Base-by-base conservation (phyloP, 257 asterid genomes). In the Echites panduratus region DNA sequence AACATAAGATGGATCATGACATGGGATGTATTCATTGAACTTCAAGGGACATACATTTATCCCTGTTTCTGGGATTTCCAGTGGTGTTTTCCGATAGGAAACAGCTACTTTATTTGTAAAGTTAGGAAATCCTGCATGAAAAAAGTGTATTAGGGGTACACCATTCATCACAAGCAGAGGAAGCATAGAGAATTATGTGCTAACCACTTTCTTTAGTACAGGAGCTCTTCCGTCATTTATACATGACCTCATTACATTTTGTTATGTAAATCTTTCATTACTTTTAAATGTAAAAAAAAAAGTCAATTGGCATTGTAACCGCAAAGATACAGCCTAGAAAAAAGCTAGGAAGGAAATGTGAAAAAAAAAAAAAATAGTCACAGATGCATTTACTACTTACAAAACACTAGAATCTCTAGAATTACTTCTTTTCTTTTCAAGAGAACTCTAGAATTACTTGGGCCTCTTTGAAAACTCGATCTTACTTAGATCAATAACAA, bases 21-120 rank as follows among this genome's bases (percentile, higher is more conserved):
- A 94, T 16, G 99, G 98, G 74, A 94, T 89, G 76, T 91, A 81
- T 72, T 95, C 97, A 44, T 95, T 92, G 70, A 87, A 83, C 29
- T 71, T 78, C 83, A 86, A 80, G 5, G 98, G 99, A 81, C 98
- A 95, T 40, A 94, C 76, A 52, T 89, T 79, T 52, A 88, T 76
- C 78, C 98, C 97, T 0, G 90, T 81, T 75, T 87, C 87, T 9
- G 89, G 96, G 32, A 91, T 82, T 66, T 77, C 70, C 63, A 88
- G 83, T 41, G 96, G 95, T 10, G 49, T 48, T 29, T 75, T 80
- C 35, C 94, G 79, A 80, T 91, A 89, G 4, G 93, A 80, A 78
- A 85, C 90, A 65, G 79, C 80, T 68, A 88, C 90, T 82, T 77
- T 86, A 79, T 91, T 92, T 58, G 86, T 73, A 82, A 91, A 91